Evolutionary conservation across 1,139 yeast species (phyloP), one percentile per base, ranked within the genome.

Genomic region (Meyerozyma athensensis): DNA sequence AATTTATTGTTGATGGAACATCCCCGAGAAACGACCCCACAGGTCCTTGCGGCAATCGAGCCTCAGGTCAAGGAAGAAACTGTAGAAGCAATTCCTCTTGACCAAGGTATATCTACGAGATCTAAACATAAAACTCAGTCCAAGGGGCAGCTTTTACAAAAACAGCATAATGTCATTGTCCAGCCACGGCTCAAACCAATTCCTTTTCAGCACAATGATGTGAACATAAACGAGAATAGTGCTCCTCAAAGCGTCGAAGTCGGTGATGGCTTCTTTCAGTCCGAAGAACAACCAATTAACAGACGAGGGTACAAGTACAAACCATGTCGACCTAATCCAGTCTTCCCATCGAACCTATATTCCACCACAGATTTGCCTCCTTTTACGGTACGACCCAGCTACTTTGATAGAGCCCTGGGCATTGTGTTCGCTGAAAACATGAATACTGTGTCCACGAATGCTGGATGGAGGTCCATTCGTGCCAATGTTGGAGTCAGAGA

Each of bases 401-500:
- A 76, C 46, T 85, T 83, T 58, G 97, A 90, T 58, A 65, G 89
- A 43, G 74, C 94, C 1, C 72, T 72, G 5, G 83, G 81, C 2
- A 64, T 82, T 1, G 58, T 73, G 7, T 60, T 81, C 19, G 68
- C 72, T 40, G 60, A 66, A 4, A 64, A 68, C 16, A 50, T 63
- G 40, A 61, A 65, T 1, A 56, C 67, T 9, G 76, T 77, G 1
- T 72, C 86, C 1, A 72, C 85, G 0, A 55, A 59, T 7, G 72
- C 71, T 39, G 97, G 97, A 1, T 92, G 96, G 89, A 67, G 95
- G 43, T 80, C 89, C 30, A 79, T 79, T 0, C 62, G 97, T 34
- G 72, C 90, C 4, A 87, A 85, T 56, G 77, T 84, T 2, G 81
- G 89, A 1, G 71, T 90, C 7, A 66, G 85, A 19, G 90, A 86